These are phyloP conservation scores for Dryas octopetala DNA, from an alignment of 306 rosid genomes.

Conservation along the genomic window DNA sequence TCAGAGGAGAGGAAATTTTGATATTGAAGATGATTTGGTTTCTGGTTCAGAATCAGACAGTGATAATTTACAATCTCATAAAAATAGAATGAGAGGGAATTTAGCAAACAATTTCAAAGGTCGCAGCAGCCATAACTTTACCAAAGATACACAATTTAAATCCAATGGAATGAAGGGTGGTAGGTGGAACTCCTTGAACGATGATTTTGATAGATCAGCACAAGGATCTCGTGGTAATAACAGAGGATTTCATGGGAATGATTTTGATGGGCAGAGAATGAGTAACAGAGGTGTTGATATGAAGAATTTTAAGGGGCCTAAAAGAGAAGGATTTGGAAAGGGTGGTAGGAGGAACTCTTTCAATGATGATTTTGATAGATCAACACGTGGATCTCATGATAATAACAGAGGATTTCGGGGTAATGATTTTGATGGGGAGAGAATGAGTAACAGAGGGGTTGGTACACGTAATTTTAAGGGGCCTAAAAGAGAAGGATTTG, in stretches of 20 bases:
- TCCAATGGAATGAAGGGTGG: slow-evolving; percentile 39
- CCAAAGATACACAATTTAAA: slow-evolving; percentile 35
- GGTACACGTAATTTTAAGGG: slow-evolving; percentile 28
- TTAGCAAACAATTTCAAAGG: slow-evolving; percentile 18
- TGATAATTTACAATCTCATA: slow-evolving; percentile 19
- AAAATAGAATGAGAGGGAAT: slow-evolving; percentile 23
- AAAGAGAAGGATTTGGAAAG: slow-evolving; percentile 36
- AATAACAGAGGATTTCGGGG: slow-evolving; percentile 11
- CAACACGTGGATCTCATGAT: slow-evolving; percentile 11
- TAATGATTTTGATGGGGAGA: slow-evolving; percentile 18
- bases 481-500: slow-evolving; percentile 35
- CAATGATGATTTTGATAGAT: slow-evolving; percentile 2
- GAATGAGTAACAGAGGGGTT: slow-evolving; percentile 35
- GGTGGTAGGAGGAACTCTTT: slow-evolving; percentile 12
- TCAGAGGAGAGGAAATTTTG: slow-evolving; percentile 27
- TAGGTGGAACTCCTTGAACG: slow-evolving; percentile 39
- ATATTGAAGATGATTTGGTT: slow-evolving; percentile 21
- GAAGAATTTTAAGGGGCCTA: slow-evolving; percentile 26
- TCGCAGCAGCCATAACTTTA: slow-evolving; percentile 25
- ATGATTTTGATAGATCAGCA: slow-evolving; percentile 48
- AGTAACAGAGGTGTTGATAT: slow-evolving; percentile 34
- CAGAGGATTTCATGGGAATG: slow-evolving; percentile 41
- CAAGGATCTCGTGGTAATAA: slow-evolving; percentile 34
- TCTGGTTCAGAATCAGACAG: slow-evolving; percentile 41
- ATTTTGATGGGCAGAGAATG: slow-evolving; percentile 34